A percentile compares a stretch with the other conserved stretches of the same genome.
These are phyloP conservation scores for Kwoniella sp. DNA, from an alignment of 768 basidiomycete genomes.

Conservation along the genomic window DNA sequence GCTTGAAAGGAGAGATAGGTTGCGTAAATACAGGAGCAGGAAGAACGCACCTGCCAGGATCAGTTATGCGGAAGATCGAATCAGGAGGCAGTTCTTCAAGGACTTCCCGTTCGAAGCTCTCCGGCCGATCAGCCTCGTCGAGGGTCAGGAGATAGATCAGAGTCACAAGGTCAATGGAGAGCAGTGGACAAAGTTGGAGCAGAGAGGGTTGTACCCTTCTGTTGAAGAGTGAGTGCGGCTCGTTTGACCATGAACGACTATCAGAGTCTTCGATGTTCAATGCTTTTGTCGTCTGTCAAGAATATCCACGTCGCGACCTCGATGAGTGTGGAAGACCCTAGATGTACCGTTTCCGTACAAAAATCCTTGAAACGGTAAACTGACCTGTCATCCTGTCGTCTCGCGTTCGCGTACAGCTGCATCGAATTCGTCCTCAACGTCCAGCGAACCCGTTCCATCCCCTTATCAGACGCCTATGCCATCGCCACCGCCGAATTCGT, in stretches of 20 bases:
- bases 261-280: too few relatives aligned
- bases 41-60: constrained; percentile 63
- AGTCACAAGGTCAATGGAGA: constrained; percentile 58
- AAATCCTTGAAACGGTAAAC: not conserved
- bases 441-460: constrained; percentile 65
- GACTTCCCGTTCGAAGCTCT: constrained; percentile 98
- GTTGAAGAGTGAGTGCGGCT: constrained; percentile 78
- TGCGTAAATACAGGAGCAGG: constrained; percentile 53
- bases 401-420: constrained; percentile 63
- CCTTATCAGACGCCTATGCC: constrained; percentile 79
- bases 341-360: not conserved
- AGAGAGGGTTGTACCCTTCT: constrained; percentile 77
- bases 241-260: constrained; percentile 21
- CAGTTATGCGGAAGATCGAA: constrained; percentile 77
- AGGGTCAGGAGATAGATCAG: constrained; percentile 58
- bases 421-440: constrained; percentile 80
- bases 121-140: constrained; percentile 74
- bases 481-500: constrained; percentile 82
- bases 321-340: too few relatives aligned
- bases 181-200: constrained; percentile 76
- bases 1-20: constrained; percentile 35
- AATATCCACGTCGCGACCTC: not conserved
- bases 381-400: not conserved
- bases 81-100: constrained; percentile 86
- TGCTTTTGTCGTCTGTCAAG: not conserved